Percentiles rank a stretch among this genome's conserved stretches.
Conservation (phyloP, 2,329 filamentous ascomycete species). For the Pseudogymnoascus sp. region DNA sequence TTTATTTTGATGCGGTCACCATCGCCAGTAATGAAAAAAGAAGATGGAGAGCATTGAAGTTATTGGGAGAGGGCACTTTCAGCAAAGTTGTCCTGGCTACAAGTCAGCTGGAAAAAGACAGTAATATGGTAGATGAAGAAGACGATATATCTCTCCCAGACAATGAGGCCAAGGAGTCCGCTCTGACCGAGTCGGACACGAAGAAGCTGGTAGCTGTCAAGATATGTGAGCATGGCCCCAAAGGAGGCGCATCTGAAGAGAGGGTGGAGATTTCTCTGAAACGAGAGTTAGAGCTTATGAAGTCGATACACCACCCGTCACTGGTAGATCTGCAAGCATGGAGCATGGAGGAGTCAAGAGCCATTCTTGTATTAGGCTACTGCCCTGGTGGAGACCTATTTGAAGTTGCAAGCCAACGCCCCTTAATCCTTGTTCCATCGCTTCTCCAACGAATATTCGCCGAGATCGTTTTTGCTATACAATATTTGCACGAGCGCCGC, state of each 20-base stretch:
- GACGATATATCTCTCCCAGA: constrained; percentile 27
- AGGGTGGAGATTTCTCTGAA: constrained; percentile 89
- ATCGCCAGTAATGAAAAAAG: constrained; percentile 61
- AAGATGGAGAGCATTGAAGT: constrained; percentile 70
- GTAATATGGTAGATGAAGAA: constrained; percentile 33
- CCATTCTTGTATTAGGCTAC: constrained; percentile 81
- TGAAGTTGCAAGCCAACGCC: constrained; percentile 72
- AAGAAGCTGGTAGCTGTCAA: constrained; percentile 88
- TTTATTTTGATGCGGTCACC: constrained; percentile 63
- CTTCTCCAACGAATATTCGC: constrained; percentile 81
- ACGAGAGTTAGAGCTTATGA: constrained; percentile 90
- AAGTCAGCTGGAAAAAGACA: constrained; percentile 54
- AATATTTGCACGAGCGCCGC: constrained; percentile 72
- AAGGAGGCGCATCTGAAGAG: constrained; percentile 86
- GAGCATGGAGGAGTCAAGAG: constrained; percentile 73
- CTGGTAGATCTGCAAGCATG: constrained; percentile 88
- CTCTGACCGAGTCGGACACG: constrained; percentile 37
- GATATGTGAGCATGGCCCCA: constrained; percentile 88
- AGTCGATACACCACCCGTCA: constrained; percentile 77
- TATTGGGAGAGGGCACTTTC: constrained; percentile 88
- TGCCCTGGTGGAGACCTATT: constrained; percentile 93
- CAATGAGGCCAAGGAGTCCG: constrained; percentile 25
- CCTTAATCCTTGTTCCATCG: constrained; percentile 55
- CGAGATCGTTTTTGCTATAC: constrained; percentile 76
- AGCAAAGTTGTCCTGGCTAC: constrained; percentile 90